Percentiles rank a stretch among this genome's conserved stretches.
These are phyloP conservation scores for Rhodomyrtus psidioides DNA, from an alignment of 441 rosid genomes.

Conservation along the genomic window DNA sequence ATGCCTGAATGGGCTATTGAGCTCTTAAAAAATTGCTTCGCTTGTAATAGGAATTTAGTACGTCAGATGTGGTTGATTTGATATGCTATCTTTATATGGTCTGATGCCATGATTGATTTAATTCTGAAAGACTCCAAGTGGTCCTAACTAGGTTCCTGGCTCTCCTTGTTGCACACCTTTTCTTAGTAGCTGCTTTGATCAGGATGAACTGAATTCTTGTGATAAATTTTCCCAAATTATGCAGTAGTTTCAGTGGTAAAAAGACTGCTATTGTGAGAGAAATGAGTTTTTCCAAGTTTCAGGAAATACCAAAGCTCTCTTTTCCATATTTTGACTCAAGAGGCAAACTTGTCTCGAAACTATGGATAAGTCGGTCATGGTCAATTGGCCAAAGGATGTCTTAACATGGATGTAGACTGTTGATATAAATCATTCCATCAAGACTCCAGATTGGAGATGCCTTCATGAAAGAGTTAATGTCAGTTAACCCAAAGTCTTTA, in stretches of 20 bases:
- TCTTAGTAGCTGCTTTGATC: not conserved
- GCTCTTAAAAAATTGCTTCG: not conserved
- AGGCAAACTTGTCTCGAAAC: not conserved
- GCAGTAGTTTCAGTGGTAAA: not conserved
- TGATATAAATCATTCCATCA: not conserved
- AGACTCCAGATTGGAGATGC: not conserved
- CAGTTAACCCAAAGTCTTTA: not conserved
- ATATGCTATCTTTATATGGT: not conserved
- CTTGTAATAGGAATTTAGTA: not conserved
- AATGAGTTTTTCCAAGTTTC: not conserved
- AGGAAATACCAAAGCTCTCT: not conserved
- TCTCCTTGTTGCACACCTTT: not conserved
- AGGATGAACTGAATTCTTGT: not conserved
- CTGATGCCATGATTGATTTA: not conserved
- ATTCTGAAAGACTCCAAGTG: not conserved
- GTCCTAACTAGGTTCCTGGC: not conserved
- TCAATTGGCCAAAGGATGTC: not conserved
- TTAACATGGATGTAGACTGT: not conserved
- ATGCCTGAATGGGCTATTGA: not conserved
- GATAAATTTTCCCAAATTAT: not conserved
- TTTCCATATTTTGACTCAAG: not conserved
- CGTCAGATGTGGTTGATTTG: not conserved
- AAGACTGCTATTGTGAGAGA: not conserved
- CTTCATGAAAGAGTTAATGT: not conserved
- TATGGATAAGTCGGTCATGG: not conserved